Evolutionary conservation across 1,284 basidiomycete species (phyloP).

Genomic region (Coriolopsis trogii): DNA sequence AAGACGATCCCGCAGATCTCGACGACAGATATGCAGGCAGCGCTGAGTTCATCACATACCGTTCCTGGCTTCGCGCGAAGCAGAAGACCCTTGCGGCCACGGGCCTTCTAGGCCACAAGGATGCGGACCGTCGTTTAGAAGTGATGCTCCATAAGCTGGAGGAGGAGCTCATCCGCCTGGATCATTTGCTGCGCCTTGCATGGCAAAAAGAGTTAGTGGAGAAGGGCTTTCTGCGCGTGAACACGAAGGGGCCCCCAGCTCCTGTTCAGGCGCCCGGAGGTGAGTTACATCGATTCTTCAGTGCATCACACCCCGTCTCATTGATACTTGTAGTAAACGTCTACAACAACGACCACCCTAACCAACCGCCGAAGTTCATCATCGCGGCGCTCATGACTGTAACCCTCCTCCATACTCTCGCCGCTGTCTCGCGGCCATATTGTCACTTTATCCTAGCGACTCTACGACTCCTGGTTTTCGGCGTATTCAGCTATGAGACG

Average conservation of each 20-base stretch:
- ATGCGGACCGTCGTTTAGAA: background rate
- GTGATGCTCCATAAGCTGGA: background rate
- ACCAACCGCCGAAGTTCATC: background rate
- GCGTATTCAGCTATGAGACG: background rate
- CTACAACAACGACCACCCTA: background rate
- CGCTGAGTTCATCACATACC: background rate
- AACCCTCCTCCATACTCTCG: constrained; percentile 4
- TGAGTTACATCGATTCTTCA: background rate
- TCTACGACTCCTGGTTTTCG: background rate
- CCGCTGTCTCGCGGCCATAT: background rate
- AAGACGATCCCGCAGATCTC: background rate
- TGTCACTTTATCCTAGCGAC: background rate
- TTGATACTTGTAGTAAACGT: background rate
- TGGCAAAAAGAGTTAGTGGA: background rate
- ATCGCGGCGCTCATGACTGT: constrained; percentile 2
- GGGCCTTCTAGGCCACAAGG: background rate
- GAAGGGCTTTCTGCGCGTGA: background rate
- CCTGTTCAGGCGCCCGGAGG: background rate
- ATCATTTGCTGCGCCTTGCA: background rate
- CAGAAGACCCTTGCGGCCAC: background rate
- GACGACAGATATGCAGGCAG: background rate
- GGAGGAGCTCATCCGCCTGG: background rate
- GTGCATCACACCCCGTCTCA: no score
- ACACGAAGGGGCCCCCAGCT: background rate
- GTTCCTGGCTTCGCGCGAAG: background rate